A percentile compares a stretch with the other conserved stretches of the same genome.
These are phyloP conservation scores for Pseudoperonospora humuli DNA, from an alignment of 352 stramenopile species.

Conservation along the genomic window DNA sequence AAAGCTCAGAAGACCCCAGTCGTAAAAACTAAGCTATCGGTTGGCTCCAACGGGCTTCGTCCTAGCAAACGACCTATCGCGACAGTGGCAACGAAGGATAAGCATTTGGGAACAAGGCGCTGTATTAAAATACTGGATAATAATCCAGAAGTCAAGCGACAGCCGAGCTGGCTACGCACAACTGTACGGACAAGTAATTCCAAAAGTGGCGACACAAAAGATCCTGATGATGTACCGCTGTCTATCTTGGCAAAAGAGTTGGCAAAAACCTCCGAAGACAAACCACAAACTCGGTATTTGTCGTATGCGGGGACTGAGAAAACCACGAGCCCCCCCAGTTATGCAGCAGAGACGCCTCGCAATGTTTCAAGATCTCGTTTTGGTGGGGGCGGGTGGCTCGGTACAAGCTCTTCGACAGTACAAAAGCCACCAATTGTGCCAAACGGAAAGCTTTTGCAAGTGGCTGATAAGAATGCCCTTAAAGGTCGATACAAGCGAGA, in stretches of 20 bases:
- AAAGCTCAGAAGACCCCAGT: slow-evolving; percentile 3
- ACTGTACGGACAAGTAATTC: slow-evolving; percentile 12
- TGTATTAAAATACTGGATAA: slow-evolving; percentile 40
- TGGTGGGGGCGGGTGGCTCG: slow-evolving; percentile 10
- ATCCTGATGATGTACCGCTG: slow-evolving; percentile 20
- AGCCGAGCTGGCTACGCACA: slow-evolving; percentile 14
- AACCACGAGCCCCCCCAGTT: slow-evolving; percentile 15
- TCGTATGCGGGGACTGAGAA: slow-evolving; percentile 32
- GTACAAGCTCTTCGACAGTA: not conserved
- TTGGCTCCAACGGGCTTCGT: slow-evolving; percentile 42
- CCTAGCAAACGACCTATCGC: slow-evolving; percentile 21
- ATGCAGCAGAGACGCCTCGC: slow-evolving; percentile 6
- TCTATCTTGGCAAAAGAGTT: slow-evolving; percentile 16
- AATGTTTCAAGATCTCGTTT: slow-evolving; percentile 24
- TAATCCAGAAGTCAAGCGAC: slow-evolving; percentile 7
- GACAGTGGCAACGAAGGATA: slow-evolving; percentile 33
- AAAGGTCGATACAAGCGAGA: slow-evolving; percentile 27
- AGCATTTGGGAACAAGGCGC: slow-evolving; percentile 27
- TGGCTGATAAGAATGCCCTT: slow-evolving; percentile 7
- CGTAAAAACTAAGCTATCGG: slow-evolving; percentile 4
- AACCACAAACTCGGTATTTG: slow-evolving; percentile 31
- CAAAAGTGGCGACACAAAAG: not conserved
- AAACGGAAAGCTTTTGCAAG: slow-evolving; percentile 6
- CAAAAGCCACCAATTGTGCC: not conserved
- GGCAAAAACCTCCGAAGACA: slow-evolving; percentile 12